Evolutionary conservation across 768 basidiomycete species (phyloP).

Genomic region (Pisolithus marmoratus): DNA sequence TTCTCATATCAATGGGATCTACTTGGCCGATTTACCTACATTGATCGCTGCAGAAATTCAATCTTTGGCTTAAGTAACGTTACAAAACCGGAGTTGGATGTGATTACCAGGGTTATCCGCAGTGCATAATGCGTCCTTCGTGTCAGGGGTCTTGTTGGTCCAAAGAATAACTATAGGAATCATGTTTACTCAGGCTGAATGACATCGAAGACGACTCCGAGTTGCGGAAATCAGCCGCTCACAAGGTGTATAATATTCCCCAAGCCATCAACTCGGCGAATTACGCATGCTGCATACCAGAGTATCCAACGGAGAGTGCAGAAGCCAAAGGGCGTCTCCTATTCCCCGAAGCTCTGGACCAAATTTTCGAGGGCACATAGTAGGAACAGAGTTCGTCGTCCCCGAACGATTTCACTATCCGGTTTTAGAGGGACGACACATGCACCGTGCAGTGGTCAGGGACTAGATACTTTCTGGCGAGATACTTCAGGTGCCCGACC

Average conservation of each 20-base stretch:
- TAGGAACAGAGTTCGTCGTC: slow-evolving; percentile 2
- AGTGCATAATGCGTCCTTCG: slow-evolving; percentile 84
- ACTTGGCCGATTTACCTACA: slow-evolving; percentile 82
- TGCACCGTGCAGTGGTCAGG: slow-evolving; percentile 92
- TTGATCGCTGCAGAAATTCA: slow-evolving; percentile 87
- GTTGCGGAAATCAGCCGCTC: slow-evolving; percentile 79
- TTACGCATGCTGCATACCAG: slow-evolving; percentile 70
- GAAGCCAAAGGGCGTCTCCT: slow-evolving; percentile 13
- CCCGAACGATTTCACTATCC: not conserved
- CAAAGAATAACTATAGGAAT: not conserved
- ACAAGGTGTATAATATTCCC: slow-evolving; percentile 91
- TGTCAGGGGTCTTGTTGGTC: slow-evolving; percentile 44
- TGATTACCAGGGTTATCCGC: slow-evolving; percentile 71
- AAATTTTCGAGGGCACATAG: slow-evolving; percentile 60
- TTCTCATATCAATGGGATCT: slow-evolving; percentile 32
- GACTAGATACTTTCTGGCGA: slow-evolving; percentile 85
- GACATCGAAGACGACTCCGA: slow-evolving; percentile 90
- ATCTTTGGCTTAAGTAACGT: slow-evolving; percentile 84
- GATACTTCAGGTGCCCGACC: slow-evolving; percentile 82
- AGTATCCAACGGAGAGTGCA: not conserved
- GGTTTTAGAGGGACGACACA: slow-evolving; percentile 47
- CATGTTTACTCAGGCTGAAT: slow-evolving; percentile 54
- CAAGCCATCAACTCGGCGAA: slow-evolving; percentile 94
- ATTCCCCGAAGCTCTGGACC: slow-evolving; percentile 46
- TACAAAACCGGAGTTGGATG: slow-evolving; percentile 55